Conservation (phyloP, 208 protist genomes). For the Vickermania spadyakhi region DNA sequence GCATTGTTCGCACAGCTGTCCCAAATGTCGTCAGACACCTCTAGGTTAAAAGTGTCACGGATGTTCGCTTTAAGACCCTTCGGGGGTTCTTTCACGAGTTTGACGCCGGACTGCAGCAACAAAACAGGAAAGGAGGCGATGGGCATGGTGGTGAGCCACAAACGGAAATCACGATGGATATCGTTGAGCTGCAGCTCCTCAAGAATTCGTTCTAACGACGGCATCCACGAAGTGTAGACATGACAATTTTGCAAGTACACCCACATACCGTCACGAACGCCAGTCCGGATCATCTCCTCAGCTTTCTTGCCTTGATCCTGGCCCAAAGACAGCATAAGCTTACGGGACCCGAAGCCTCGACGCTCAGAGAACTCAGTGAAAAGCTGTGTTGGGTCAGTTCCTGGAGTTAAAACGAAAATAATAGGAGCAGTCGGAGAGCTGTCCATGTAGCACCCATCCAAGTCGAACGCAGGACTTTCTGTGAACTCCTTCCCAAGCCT, state of each 20-base stretch:
- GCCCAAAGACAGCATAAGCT: conserved; percentile 92
- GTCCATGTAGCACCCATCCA: conserved; percentile 88
- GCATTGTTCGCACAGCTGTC: conserved; percentile 75
- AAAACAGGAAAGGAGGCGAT: conserved; percentile 87
- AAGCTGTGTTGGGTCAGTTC: conserved; percentile 90
- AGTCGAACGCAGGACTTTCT: conserved; percentile 85
- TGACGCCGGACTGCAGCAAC: conserved; percentile 93
- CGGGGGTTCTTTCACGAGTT: conserved; percentile 96
- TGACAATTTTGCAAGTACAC: conserved; percentile 96
- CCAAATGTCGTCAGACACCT: conserved; percentile 71
- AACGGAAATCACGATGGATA: conserved; percentile 88
- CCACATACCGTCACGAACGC: conserved; percentile 78
- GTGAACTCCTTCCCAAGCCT: conserved; percentile 85
- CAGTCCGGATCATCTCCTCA: conserved; percentile 82
- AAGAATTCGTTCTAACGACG: conserved; percentile 86
- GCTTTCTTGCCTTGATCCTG: conserved; percentile 93
- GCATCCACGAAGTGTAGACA: conserved; percentile 93
- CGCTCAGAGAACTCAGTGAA: conserved; percentile 92
- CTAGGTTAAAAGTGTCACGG: conserved; percentile 64
- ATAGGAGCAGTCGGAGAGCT: conserved; percentile 84
- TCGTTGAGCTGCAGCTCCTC: conserved; percentile 67
- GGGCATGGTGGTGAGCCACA: conserved; percentile 96
- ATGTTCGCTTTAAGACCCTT: conserved; percentile 94
- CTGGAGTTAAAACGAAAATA: conserved; percentile 93
- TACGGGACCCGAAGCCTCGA: conserved; percentile 81